These are phyloP conservation scores for Lentinula sp. DNA, from an alignment of 768 basidiomycete species.

Conservation along the genomic window DNA sequence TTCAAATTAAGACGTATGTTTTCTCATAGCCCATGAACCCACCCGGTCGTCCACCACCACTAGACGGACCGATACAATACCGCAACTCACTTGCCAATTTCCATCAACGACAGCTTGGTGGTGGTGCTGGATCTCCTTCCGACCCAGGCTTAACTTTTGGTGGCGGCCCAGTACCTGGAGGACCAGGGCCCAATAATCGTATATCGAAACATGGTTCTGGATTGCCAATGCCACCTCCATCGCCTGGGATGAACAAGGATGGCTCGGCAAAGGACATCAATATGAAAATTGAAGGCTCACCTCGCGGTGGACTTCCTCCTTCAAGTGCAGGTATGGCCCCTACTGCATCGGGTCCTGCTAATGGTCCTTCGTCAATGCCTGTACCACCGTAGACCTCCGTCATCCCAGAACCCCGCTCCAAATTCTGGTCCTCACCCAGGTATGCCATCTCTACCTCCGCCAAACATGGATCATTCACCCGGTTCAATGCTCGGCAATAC, in stretches of 20 bases:
- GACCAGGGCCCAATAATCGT: too few relatives aligned
- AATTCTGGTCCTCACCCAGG: slow-evolving; percentile 9
- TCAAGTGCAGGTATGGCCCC: slow-evolving; percentile 21
- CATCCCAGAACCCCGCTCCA: slow-evolving; percentile 18
- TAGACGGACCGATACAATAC: slow-evolving; percentile 5
- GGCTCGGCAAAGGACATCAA: slow-evolving; percentile 16
- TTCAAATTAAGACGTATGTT: not conserved
- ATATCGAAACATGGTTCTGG: slow-evolving; percentile 23
- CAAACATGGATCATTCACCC: not conserved
- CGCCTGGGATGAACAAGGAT: slow-evolving; percentile 36
- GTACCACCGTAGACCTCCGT: not conserved
- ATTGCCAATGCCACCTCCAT: slow-evolving; percentile 43
- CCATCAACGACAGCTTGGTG: slow-evolving; percentile 17
- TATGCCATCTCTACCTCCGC: not conserved
- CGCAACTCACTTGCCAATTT: slow-evolving; percentile 26
- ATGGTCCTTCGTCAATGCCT: slow-evolving; percentile 14
- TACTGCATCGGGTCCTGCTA: slow-evolving; percentile 15
- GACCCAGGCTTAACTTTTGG: slow-evolving; percentile 31
- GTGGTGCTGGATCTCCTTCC: slow-evolving; percentile 16
- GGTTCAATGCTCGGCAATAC: not conserved
- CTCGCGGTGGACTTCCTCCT: slow-evolving; percentile 29
- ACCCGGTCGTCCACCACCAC: slow-evolving; percentile 3
- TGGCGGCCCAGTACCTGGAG: slow-evolving; percentile 10
- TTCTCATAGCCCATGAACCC: not conserved
- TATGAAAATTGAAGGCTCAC: slow-evolving; percentile 30